Conservation (phyloP, 257 asterid species). For the Solanum chiquidenum region DNA sequence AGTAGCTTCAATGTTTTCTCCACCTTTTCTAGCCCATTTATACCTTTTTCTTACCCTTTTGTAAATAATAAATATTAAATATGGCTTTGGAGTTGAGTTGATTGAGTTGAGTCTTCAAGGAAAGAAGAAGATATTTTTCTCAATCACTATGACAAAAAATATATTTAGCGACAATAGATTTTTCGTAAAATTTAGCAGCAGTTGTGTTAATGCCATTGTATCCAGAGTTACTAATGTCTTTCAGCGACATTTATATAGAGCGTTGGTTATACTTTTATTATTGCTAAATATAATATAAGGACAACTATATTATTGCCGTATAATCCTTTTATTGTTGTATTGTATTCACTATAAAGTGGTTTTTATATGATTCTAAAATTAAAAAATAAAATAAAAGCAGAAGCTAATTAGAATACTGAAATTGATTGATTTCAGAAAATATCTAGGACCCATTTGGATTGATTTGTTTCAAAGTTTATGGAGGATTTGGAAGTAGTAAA, state of each 20-base stretch:
- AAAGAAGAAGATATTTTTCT: background rate
- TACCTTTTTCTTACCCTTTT: background rate
- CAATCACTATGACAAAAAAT: background rate
- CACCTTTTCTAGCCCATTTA: background rate
- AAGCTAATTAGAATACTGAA: background rate
- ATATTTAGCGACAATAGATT: background rate
- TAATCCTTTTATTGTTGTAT: no score
- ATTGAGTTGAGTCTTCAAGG: background rate
- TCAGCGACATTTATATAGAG: background rate
- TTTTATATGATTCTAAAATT: background rate
- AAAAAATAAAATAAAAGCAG: background rate
- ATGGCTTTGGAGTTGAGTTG: background rate
- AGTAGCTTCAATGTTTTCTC: conserved; percentile 1
- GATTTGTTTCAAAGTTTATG: background rate
- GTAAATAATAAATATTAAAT: background rate
- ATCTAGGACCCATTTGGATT: background rate
- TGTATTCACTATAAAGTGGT: background rate
- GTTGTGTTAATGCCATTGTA: no score
- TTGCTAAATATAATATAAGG: background rate
- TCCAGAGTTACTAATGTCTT: background rate
- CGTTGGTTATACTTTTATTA: background rate
- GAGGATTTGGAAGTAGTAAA: background rate
- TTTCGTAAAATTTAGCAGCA: no score
- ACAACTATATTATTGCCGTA: no score
- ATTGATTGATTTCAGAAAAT: background rate